Evolutionary conservation across 1,284 basidiomycete genomes (phyloP), one percentile per base, ranked within the genome.

Genomic region (Apiotrichum sp.): DNA sequence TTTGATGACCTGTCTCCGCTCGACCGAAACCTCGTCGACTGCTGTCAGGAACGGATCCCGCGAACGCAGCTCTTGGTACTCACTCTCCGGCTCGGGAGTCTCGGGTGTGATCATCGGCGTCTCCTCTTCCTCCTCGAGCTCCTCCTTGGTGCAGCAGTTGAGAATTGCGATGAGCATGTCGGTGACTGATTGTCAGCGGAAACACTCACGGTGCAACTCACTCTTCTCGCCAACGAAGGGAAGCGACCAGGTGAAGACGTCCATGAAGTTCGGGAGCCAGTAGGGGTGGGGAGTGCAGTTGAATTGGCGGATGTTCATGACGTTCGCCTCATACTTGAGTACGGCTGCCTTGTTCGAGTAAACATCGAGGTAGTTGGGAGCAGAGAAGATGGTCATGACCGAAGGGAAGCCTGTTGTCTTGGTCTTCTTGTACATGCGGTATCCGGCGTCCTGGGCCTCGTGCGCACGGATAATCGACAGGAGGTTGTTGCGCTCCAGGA

Each of bases 141-240:
- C 93, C 74, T 96, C 93, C 74, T 93, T 92, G 57, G 86, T 88
- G 78, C 92, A 95, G 52, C 89, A 91, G 70, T 93, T 95, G 47
- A 96, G 81, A 58, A 96, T 91, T 1, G 91, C 89, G 52, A 95
- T 90, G 59, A 96, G 80, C 93, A 96, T 98, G 72, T 98, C 96
- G 63, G 89, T 89, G 75, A 93, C 89, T 90, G 61, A 1, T 39
- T 7, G 50, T 43, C 16, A 50, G 48, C 33, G 14, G 11, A 13
- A n/a, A 32, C 2, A 32, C 29, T 31, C 13, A 6, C 40, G 10
- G 8, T 8, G 22, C 16, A 4, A 80, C 85, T 65, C 61, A 93
- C 89, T 95, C 79, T 96, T 96, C 75, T 96, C 93, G 58, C 92
- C 95, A 3, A 99, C 96, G 71, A 98, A 99, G 0, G 95, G 96